Evolutionary conservation across 805 yeast genomes (phyloP), one percentile per base, ranked within the genome.

Genomic region (Millerago galiae): DNA sequence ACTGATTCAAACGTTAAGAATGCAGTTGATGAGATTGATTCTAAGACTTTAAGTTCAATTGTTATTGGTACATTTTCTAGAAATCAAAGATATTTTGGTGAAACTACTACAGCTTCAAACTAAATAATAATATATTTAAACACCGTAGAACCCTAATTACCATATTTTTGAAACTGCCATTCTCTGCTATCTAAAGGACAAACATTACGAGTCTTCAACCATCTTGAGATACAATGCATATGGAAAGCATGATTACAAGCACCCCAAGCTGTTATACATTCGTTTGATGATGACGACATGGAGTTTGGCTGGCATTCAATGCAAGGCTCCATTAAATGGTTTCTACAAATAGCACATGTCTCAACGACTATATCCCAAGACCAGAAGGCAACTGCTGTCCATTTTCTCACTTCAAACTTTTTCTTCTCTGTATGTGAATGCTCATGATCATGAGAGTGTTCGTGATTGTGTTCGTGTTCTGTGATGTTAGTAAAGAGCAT

Each of bases 351-450:
- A 32, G 99, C 98, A 71, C 99, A 93, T 42, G 87, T 88, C 51
- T 95, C 99, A 42, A 88, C 91, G 29, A 81, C 91, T 47, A 88
- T 84, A 65, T 88, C 96, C 99, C 99, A 93, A 1, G 97, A 88
- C 99, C 99, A 93, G 61, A 93, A 88, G n/a, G 98, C 98, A 38
- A 93, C 99, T 0, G 98, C 98, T 12, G 96, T 89, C 98, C 99
- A 91, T 70, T 90, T 93, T 60, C 88, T 86, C 33, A 93, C 90
- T 61, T 91, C 97, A 55, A 93, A 90, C 54, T 86, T 74, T 61
- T 83, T 84, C 67, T 83, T 79, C 47, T 61, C 60, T 45, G 57
- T 59, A 31, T 47, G 40, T 34, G 31, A 14, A 29, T 44, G 37
- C 34, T 44, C 17, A 18, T 34, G 24, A 27, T 9, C 37, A 40